Conservation (phyloP, 2,329 filamentous ascomycete genomes). For the Zymoseptoria ardabiliae region DNA sequence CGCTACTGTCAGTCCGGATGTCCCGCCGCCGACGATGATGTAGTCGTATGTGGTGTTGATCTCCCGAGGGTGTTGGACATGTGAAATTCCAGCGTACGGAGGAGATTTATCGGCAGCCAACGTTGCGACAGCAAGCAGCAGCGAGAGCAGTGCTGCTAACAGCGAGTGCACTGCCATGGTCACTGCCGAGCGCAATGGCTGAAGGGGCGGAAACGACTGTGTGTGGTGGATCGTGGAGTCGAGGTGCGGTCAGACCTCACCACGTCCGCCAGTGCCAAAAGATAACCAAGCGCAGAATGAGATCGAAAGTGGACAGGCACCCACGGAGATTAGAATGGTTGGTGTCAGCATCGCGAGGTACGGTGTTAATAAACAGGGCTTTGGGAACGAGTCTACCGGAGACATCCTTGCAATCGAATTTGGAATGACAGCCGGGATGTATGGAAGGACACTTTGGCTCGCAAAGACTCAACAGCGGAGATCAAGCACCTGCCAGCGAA, state of each 20-base stretch:
- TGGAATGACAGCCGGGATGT: too few relatives aligned
- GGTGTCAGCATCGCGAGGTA: too few relatives aligned
- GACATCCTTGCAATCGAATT: too few relatives aligned
- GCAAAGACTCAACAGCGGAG: neutral
- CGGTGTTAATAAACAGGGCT: neutral
- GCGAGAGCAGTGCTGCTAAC: neutral
- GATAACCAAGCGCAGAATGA: neutral
- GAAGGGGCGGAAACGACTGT: neutral
- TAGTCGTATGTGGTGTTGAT: slow-evolving; percentile 5
- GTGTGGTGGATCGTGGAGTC: neutral
- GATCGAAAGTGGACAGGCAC: neutral
- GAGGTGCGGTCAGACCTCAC: neutral
- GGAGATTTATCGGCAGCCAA: neutral
- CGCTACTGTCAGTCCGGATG: slow-evolving; percentile 24
- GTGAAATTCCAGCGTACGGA: neutral
- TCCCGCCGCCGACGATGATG: slow-evolving; percentile 24
- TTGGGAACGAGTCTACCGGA: neutral
- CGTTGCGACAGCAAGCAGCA: neutral
- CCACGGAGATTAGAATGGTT: too few relatives aligned
- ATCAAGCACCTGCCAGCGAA: neutral
- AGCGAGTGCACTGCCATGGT: neutral
- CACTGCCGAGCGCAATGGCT: neutral
- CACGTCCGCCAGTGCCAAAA: neutral
- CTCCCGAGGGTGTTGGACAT: neutral
- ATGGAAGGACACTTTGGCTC: neutral